Conservation (phyloP, 129 eudicot genomes). For the Artemisia tridentata region DNA sequence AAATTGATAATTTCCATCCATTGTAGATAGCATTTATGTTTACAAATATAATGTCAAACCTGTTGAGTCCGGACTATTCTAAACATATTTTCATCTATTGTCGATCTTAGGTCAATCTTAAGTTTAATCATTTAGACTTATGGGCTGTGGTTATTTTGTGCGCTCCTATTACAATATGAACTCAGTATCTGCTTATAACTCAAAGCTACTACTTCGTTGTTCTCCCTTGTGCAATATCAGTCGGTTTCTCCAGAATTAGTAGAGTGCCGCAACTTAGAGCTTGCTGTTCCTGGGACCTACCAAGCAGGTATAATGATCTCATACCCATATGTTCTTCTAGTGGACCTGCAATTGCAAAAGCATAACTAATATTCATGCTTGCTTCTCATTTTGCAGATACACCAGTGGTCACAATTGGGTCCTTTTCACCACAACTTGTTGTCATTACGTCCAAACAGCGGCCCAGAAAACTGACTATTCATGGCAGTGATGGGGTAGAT, state of each 20-base stretch:
- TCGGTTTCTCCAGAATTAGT: slow-evolving; percentile 91
- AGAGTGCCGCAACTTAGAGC: slow-evolving; percentile 80
- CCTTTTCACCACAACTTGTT: slow-evolving; percentile 85
- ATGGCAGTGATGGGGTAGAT: slow-evolving; percentile 94
- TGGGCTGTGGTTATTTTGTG: slow-evolving; percentile 10
- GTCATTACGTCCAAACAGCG: slow-evolving; percentile 97
- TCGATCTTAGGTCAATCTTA: too few species aligned
- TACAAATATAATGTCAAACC: too few species aligned
- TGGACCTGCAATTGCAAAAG: background rate
- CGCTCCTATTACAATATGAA: too few species aligned
- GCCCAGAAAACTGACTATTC: slow-evolving; percentile 91
- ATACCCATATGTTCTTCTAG: background rate
- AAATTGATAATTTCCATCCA: too few species aligned
- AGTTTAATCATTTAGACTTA: background rate
- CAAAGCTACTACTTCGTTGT: too few species aligned
- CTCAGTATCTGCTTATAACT: too few species aligned
- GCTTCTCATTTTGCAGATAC: slow-evolving; percentile 42
- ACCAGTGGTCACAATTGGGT: slow-evolving; percentile 84
- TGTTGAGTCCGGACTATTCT: too few species aligned
- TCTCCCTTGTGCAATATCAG: slow-evolving; percentile 39
- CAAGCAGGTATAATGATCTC: slow-evolving; percentile 57
- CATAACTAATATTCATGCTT: slow-evolving; percentile 5
- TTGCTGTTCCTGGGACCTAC: slow-evolving; percentile 98
- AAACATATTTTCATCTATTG: too few species aligned
- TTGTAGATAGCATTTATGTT: too few species aligned